Evolutionary conservation across 139 green algal genomes (phyloP), one percentile per base, ranked within the genome.

Genomic region (Micractinium conductrix): DNA sequence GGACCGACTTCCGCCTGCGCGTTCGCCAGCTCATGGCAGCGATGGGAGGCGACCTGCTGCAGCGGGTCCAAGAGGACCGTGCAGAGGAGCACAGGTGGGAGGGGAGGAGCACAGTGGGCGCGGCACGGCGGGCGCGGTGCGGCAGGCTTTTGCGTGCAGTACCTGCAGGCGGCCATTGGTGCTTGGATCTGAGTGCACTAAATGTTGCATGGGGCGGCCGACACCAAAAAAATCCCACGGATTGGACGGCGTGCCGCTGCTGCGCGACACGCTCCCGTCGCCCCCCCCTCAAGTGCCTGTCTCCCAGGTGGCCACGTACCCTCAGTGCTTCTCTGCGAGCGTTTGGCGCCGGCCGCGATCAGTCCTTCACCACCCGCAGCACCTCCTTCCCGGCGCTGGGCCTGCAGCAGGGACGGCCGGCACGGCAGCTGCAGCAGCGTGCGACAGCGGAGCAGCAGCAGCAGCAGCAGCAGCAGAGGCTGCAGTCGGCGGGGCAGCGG

Each of bases 31-130:
- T 94, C 12, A 65, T 94, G 43, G 16, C 40, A 35, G 80, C 84
- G 21, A 92, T 94, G 90, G 70, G 74, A 0, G 38, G 74, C 0
- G 91, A 93, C 86, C 85, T 94, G 55, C 85, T 93, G 76, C 80
- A 86, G 16, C 70, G 91, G 4, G 84, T 94, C 19, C 24, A 84
- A 50, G 40, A 89, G 71, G 87, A 92, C 80, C 76, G 83, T 4
- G 75, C 73, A 0, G 75, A 84, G 26, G 63, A 84, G 45, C 21
- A 30, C 24, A 63, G 68, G 81, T 74, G 40, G 2, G 78, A 0
- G 78, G 0, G 78, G 67, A 35, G 67, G 30, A 74, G 67, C 10
- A 26, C 30, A 74, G 67, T 28, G 14, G n/a, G 67, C 6, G 67
- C 8, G 19, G 48, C 12, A 24, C 12, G 16, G 48, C 48, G 48